Evolutionary conservation across 2,329 filamentous ascomycete species (phyloP).

Genomic region (Arachnomyces sp.): DNA sequence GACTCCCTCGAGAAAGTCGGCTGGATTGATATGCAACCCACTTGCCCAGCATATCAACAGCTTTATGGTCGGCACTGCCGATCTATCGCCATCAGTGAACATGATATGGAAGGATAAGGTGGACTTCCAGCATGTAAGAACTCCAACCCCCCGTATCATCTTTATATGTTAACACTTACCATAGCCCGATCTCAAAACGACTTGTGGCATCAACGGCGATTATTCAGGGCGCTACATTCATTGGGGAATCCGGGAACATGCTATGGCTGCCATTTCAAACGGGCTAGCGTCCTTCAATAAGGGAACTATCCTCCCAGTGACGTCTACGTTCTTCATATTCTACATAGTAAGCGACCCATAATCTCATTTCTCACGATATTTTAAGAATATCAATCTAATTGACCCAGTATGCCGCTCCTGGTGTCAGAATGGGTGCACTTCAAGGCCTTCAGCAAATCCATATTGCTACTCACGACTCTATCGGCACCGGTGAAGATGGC

Average conservation of each 20-base stretch:
- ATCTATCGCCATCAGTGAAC: conserved; percentile 46
- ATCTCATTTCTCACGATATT: conserved; percentile 49
- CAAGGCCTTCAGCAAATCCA: conserved; percentile 50
- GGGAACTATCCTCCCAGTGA: conserved; percentile 50
- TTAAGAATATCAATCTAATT: conserved; percentile 29
- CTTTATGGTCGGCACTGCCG: conserved; percentile 48
- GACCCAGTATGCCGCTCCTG: conserved; percentile 42
- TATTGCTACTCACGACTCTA: conserved; percentile 53
- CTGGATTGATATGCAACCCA: conserved; percentile 45
- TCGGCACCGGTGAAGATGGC: conserved; percentile 53
- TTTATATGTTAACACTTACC: background rate
- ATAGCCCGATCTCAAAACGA: conserved; percentile 22
- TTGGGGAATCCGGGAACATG: conserved; percentile 54
- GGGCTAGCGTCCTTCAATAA: conserved; percentile 51
- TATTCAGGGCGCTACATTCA: conserved; percentile 45
- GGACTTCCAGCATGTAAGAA: conserved; percentile 44
- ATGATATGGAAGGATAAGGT: conserved; percentile 48
- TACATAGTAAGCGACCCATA: conserved; percentile 34
- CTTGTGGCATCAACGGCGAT: conserved; percentile 45
- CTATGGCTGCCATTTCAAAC: conserved; percentile 72
- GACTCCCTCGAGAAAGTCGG: conserved; percentile 42
- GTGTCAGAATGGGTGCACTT: conserved; percentile 53
- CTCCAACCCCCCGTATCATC: background rate
- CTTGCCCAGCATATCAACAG: conserved; percentile 40
- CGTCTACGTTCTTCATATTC: conserved; percentile 56